These are phyloP conservation scores for Laetiporus sulphureus DNA, from an alignment of 1,284 basidiomycete genomes.

Conservation along the genomic window DNA sequence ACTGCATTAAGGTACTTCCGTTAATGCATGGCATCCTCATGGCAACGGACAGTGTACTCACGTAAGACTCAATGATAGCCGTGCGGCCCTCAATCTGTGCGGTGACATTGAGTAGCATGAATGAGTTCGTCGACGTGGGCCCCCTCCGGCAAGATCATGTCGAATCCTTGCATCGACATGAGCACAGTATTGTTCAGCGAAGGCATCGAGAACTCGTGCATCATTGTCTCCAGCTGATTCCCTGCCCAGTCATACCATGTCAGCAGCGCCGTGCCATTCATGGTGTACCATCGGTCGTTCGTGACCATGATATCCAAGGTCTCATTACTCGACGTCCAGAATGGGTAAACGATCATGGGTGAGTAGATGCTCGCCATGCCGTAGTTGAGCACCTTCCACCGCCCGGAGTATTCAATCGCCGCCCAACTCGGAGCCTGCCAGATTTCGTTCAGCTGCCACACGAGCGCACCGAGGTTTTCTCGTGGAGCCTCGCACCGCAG, in stretches of 20 bases:
- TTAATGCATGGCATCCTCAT: no score
- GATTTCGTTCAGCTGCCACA: conserved; percentile 65
- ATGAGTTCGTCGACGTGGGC: conserved; percentile 37
- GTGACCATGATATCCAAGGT: conserved; percentile 44
- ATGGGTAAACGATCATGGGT: conserved; percentile 45
- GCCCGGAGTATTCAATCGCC: conserved; percentile 51
- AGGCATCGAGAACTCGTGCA: conserved; percentile 37
- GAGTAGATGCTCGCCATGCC: conserved; percentile 39
- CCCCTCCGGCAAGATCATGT: conserved; percentile 38
- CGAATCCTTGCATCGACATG: conserved; percentile 32
- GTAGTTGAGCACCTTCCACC: conserved; percentile 60
- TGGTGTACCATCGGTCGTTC: conserved; percentile 44
- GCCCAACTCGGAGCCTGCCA: conserved; percentile 63
- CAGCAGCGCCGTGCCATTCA: conserved; percentile 41
- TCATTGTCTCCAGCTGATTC: conserved; percentile 31
- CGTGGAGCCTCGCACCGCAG: conserved; percentile 45
- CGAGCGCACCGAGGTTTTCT: conserved; percentile 56
- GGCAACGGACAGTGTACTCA: conserved; percentile 21
- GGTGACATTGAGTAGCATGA: conserved; percentile 45
- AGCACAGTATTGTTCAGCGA: conserved; percentile 45
- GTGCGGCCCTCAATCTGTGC: conserved; percentile 36
- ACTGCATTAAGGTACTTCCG: no score
- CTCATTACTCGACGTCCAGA: conserved; percentile 44
- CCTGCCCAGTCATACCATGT: conserved; percentile 58
- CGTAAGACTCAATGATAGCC: conserved; percentile 47